Conservation (phyloP, 352 stramenopile species). For the Globisporangium nunn region DNA sequence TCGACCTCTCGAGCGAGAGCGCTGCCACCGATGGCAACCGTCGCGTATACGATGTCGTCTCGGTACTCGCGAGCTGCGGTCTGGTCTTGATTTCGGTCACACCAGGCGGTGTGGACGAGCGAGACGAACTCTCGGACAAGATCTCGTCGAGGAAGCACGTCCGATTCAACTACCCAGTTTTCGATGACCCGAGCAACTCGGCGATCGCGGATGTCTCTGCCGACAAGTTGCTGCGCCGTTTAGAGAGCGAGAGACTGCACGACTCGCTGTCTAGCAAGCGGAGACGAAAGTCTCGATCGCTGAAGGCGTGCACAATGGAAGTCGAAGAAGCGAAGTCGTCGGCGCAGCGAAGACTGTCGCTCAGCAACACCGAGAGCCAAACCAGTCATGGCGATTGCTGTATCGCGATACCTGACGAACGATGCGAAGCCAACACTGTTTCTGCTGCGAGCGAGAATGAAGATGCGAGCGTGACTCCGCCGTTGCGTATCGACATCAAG, state of each 20-base stretch:
- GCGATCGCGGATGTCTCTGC: constrained; percentile 13
- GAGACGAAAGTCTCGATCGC: constrained; percentile 1
- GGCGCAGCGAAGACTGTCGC: neutral
- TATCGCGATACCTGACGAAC: neutral
- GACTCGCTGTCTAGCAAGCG: neutral
- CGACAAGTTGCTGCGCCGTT: neutral
- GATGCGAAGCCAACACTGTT: neutral
- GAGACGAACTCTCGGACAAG: constrained; percentile 19
- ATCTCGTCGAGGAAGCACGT: constrained; percentile 33
- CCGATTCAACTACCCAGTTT: constrained; percentile 50
- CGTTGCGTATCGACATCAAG: constrained; percentile 4
- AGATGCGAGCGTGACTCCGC: neutral
- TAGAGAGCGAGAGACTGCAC: constrained; percentile 1
- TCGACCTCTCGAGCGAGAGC: constrained; percentile 10
- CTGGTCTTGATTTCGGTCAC: constrained; percentile 27
- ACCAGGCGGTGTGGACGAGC: constrained; percentile 5
- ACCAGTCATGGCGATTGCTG: neutral
- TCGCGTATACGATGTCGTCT: constrained; percentile 63
- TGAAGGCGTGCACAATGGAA: neutral
- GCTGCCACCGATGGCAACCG: constrained; percentile 38
- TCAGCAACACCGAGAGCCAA: neutral
- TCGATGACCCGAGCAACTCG: constrained; percentile 22
- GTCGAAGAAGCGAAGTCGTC: neutral
- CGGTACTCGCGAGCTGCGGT: constrained; percentile 47
- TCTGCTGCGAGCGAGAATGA: neutral